Evolutionary conservation across 495 filamentous ascomycete genomes (phyloP), one percentile per base, ranked within the genome.

Genomic region (Friedmanniomyces endolithicus): DNA sequence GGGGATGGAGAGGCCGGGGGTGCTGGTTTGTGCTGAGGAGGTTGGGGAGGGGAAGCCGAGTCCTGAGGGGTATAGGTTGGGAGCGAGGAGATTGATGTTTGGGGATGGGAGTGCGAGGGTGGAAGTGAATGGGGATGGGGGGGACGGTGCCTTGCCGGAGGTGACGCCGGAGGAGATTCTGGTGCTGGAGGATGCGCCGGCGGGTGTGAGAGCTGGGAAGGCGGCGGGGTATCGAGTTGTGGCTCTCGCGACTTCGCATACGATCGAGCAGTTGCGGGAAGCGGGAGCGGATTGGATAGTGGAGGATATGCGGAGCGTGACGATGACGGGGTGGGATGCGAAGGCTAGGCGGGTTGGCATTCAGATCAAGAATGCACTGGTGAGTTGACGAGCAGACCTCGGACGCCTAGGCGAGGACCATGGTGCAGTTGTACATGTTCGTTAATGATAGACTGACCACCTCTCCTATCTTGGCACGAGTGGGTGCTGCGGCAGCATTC

Each of bases 121-220:
- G 27, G 27, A 9, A 4, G 4, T 4, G 27, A 31, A 31, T 9
- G 27, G 27, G 4, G 27, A 31, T 31, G 27, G 4, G 3, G 27
- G 27, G 4, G 27, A 31, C 27, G 49, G 52, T n/a, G 71, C 74
- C 0, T 67, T 12, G 11, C 48, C 11, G 11, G 53, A 44, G 11
- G 35, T 50, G 3, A 50, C 49, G 22, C 34, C 48, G 41, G 52
- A 67, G 12, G 68, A 75, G 14, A 71, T 92, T 19, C 71, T 96
- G 17, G 90, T 98, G 33, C 69, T 98, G 7, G 92, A 98, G 68
- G 92, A 98, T 69, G 84, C 86, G 47, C 90, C 92, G 0, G 88
- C 90, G n/a, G 92, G 92, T 2, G 90, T 96, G 57, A 72, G 70
- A 48, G 83, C 90, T 19, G 90, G 92, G 22, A 94, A 92, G 70